Evolutionary conservation across 2,329 filamentous ascomycete species (phyloP).

Genomic region (Diaporthe citrichinensis): DNA sequence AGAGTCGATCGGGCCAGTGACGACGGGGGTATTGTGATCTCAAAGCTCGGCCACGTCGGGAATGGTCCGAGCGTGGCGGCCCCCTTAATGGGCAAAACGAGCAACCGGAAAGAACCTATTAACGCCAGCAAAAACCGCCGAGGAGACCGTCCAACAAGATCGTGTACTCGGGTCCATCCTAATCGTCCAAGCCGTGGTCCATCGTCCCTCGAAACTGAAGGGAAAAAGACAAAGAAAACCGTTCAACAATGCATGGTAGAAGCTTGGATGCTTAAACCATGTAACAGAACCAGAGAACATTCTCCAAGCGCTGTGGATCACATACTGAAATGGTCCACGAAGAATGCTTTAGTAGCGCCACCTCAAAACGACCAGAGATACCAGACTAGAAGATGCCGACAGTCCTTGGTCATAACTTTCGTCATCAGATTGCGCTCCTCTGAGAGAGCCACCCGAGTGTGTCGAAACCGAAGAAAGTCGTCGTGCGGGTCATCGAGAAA

Average conservation of each 20-base stretch:
- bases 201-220: slow-evolving; percentile 4
- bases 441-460: slow-evolving; percentile 4
- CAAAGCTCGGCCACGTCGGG: slow-evolving; percentile 37
- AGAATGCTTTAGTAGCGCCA: slow-evolving; percentile 39
- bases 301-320: slow-evolving; percentile 18
- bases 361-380: slow-evolving; percentile 35
- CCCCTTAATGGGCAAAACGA: slow-evolving; percentile 37
- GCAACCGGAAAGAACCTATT: slow-evolving; percentile 41
- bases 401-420: slow-evolving; percentile 27
- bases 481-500: slow-evolving; percentile 24
- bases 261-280: slow-evolving; percentile 40
- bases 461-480: slow-evolving; percentile 19
- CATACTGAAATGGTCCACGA: slow-evolving; percentile 30
- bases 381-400: slow-evolving; percentile 38
- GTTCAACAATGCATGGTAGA: slow-evolving; percentile 40
- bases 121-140: slow-evolving; percentile 40
- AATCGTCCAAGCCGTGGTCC: slow-evolving; percentile 32
- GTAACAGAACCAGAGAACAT: slow-evolving; percentile 33
- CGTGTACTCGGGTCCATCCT: slow-evolving; percentile 32
- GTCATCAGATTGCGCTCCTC: slow-evolving; percentile 16
- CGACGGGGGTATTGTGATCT: slow-evolving; percentile 43
- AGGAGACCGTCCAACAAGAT: slow-evolving; percentile 33
- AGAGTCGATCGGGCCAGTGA: slow-evolving; percentile 34
- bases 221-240: slow-evolving; percentile 28
- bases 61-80: slow-evolving; percentile 29